phyloP scores from a whole-genome alignment of 108 stramenopile species.

The Discostella pseudostelligera region DNA sequence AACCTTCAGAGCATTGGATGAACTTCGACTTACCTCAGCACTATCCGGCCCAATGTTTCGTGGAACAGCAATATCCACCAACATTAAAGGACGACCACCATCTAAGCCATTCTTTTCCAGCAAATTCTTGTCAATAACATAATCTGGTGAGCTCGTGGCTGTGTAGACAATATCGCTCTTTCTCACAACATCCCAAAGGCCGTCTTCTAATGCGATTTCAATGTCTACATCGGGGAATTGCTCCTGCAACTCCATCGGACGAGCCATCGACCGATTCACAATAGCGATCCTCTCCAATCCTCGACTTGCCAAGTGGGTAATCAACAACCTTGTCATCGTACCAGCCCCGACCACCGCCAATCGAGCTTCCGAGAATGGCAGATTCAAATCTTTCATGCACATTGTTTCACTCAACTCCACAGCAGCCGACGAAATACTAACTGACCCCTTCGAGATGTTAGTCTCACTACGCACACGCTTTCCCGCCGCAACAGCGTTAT shows the following conservation, averaged over 20 bases:
- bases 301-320: slow-evolving; percentile 93
- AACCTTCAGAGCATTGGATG: neutral
- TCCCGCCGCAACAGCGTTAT: slow-evolving; percentile 95
- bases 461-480: slow-evolving; percentile 97
- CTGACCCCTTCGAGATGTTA: slow-evolving; percentile 93
- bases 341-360: slow-evolving; percentile 97
- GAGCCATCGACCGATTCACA: slow-evolving; percentile 88
- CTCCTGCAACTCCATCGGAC: slow-evolving; percentile 81
- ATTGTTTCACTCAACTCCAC: slow-evolving; percentile 91
- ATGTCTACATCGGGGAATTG: slow-evolving; percentile 93
- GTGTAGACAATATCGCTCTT: slow-evolving; percentile 95
- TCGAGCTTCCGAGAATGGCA: slow-evolving; percentile 87
- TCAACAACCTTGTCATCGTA: slow-evolving; percentile 95
- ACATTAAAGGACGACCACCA: slow-evolving; percentile 82
- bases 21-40: slow-evolving; percentile 49
- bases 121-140: slow-evolving; percentile 77
- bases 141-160: slow-evolving; percentile 84
- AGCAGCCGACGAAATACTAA: slow-evolving; percentile 94
- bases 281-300: slow-evolving; percentile 94
- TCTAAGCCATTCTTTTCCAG: slow-evolving; percentile 81
- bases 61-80: slow-evolving; percentile 98
- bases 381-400: slow-evolving; percentile 76
- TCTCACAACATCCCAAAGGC: slow-evolving; percentile 88
- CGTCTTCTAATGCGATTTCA: slow-evolving; percentile 87
- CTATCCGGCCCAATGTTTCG: slow-evolving; percentile 93